Conservation (phyloP, 495 filamentous ascomycete species). For the Tetracladium marchalianum region DNA sequence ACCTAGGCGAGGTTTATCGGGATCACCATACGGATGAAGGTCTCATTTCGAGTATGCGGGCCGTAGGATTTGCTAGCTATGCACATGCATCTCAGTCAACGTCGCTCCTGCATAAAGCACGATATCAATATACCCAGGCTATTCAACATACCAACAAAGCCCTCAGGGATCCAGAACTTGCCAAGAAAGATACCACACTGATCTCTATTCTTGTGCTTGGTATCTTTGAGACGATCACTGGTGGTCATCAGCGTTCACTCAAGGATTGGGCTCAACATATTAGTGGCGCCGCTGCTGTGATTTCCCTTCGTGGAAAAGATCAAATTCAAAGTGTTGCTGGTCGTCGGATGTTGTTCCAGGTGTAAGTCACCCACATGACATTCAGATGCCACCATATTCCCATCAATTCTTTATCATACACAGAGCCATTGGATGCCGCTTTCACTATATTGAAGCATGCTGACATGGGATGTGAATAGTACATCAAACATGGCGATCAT, state of each 20-base stretch:
- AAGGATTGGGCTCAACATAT: slow-evolving; percentile 50
- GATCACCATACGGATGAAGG: slow-evolving; percentile 22
- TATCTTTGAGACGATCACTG: slow-evolving; percentile 44
- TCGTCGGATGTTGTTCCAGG: slow-evolving; percentile 44
- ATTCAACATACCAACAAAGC: slow-evolving; percentile 40
- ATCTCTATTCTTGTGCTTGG: slow-evolving; percentile 50
- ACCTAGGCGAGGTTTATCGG: slow-evolving; percentile 17
- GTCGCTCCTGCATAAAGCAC: slow-evolving; percentile 29
- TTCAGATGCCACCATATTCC: too few species aligned
- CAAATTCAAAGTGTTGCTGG: slow-evolving; percentile 43
- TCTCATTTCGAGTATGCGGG: slow-evolving; percentile 33
- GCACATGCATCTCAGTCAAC: slow-evolving; percentile 29
- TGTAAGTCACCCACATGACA: slow-evolving; percentile 11
- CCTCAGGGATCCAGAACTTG: slow-evolving; percentile 39
- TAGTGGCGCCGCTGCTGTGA: slow-evolving; percentile 47
- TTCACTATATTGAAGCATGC: too few species aligned
- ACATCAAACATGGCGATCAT: slow-evolving; percentile 32
- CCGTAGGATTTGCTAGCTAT: slow-evolving; percentile 41
- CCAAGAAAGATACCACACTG: slow-evolving; percentile 50
- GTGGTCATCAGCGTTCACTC: slow-evolving; percentile 32
- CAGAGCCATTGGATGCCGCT: too few species aligned
- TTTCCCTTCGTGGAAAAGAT: slow-evolving; percentile 43
- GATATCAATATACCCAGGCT: slow-evolving; percentile 37
- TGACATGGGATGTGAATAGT: too few species aligned
- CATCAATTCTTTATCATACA: too few species aligned